These are phyloP conservation scores for Schizopora paradoxa DNA, from an alignment of 1,284 basidiomycete species.

Conservation along the genomic window DNA sequence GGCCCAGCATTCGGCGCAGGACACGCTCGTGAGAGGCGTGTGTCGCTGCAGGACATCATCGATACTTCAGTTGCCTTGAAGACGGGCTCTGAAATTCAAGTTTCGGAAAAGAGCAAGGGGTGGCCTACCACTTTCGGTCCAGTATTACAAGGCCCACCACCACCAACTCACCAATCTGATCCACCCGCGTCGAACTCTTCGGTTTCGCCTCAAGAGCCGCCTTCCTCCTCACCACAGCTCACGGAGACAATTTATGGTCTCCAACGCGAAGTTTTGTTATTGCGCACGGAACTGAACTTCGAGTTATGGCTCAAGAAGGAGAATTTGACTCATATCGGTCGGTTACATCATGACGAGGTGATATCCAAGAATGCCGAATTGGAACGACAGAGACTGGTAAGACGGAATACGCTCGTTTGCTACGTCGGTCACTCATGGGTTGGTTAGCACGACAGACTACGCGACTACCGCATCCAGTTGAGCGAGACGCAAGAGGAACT, in stretches of 20 bases:
- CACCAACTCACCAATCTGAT: slow-evolving; percentile 19
- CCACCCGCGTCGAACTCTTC: slow-evolving; percentile 18
- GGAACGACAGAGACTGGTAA: slow-evolving; percentile 75
- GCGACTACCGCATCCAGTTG: slow-evolving; percentile 64
- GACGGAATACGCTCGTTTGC: slow-evolving; percentile 22
- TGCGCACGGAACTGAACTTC: slow-evolving; percentile 76
- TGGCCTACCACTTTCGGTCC: slow-evolving; percentile 47
- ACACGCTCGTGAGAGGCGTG: slow-evolving; percentile 32
- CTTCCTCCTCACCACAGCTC: slow-evolving; percentile 31
- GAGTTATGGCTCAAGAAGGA: slow-evolving; percentile 76
- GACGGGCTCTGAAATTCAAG: slow-evolving; percentile 56
- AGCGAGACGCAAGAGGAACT: slow-evolving; percentile 56
- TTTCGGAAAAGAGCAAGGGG: slow-evolving; percentile 40
- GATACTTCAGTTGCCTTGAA: slow-evolving; percentile 63
- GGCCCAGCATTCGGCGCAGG: slow-evolving; percentile 23
- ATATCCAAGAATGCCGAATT: slow-evolving; percentile 67
- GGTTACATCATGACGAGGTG: slow-evolving; percentile 68
- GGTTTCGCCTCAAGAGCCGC: slow-evolving; percentile 20
- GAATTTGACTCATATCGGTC: slow-evolving; percentile 74
- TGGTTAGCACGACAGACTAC: slow-evolving; percentile 66
- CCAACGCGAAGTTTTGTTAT: slow-evolving; percentile 66
- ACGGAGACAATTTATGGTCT: slow-evolving; percentile 58
- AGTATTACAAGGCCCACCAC: slow-evolving; percentile 30
- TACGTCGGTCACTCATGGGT: neutral
- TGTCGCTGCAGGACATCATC: slow-evolving; percentile 70